Evolutionary conservation across 2,329 filamentous ascomycete genomes (phyloP).

Genomic region (Penicillium hordei): DNA sequence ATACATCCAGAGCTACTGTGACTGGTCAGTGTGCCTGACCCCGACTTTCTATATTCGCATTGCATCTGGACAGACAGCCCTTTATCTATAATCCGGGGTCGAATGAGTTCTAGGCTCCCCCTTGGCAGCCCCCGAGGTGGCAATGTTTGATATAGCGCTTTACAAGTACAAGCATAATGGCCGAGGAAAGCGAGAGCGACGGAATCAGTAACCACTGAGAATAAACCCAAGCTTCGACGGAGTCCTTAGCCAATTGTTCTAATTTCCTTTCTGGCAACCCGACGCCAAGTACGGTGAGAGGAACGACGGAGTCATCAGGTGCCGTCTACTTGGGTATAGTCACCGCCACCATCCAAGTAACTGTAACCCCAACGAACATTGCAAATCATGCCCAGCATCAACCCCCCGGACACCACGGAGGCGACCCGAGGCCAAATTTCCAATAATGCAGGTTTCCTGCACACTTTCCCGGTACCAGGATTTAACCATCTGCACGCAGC

Average conservation of each 20-base stretch:
- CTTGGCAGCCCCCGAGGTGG: not conserved
- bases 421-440: not conserved
- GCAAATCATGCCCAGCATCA: not conserved
- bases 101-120: not conserved
- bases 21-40: not conserved
- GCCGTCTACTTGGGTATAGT: not conserved
- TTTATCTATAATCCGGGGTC: not conserved
- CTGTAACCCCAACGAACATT: not conserved
- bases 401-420: not conserved
- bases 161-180: not conserved
- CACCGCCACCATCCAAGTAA: not conserved
- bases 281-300: conserved; percentile 3
- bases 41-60: not conserved
- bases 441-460: conserved; percentile 16
- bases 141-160: not conserved
- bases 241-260: not conserved
- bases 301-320: not conserved
- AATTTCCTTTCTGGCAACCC: not conserved
- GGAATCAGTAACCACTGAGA: not conserved
- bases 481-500: conserved; percentile 6
- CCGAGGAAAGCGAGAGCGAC: not conserved
- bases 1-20: not conserved
- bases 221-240: not conserved
- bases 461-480: conserved; percentile 13
- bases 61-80: not conserved